A percentile compares a stretch with the other conserved stretches of the same genome.
phyloP scores from a whole-genome alignment of 805 yeast species.

The Suhomyces canberraensis region DNA sequence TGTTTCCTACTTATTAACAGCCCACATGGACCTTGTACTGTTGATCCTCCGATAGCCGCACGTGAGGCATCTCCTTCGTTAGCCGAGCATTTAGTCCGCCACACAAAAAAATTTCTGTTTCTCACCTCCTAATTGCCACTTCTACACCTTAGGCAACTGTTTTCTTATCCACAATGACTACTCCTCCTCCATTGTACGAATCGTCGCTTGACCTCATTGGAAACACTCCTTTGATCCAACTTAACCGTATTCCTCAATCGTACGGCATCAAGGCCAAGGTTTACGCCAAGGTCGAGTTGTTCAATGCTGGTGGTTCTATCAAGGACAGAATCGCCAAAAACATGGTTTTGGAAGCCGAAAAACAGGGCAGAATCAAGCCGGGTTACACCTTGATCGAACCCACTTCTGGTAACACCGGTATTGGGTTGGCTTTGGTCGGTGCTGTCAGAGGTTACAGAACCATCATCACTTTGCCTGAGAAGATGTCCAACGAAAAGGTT shows the following conservation, averaged over 20 bases:
- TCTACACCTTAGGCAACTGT: not conserved
- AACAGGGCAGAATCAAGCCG: slow-evolving; percentile 74
- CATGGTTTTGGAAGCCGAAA: slow-evolving; percentile 85
- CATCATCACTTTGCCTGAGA: slow-evolving; percentile 84
- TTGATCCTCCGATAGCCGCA: no score
- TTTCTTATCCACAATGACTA: slow-evolving; percentile 4
- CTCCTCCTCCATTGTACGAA: slow-evolving; percentile 41
- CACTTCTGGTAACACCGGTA: slow-evolving; percentile 89
- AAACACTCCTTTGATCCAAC: slow-evolving; percentile 74
- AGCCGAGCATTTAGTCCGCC: slow-evolving; percentile 1
- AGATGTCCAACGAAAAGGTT: slow-evolving; percentile 89
- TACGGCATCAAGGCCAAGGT: slow-evolving; percentile 69
- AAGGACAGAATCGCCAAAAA: slow-evolving; percentile 85
- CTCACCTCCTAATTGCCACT: not conserved
- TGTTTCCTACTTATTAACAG: no score
- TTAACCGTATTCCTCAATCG: slow-evolving; percentile 74
- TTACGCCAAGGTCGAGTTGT: slow-evolving; percentile 74
- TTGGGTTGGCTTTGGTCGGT: slow-evolving; percentile 82
- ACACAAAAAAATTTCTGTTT: slow-evolving; percentile 2
- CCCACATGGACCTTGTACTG: no score
- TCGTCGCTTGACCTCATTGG: slow-evolving; percentile 76
- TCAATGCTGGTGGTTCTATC: slow-evolving; percentile 88
- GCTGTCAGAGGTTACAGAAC: slow-evolving; percentile 86
- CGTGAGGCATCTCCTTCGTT: not conserved
- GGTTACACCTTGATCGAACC: slow-evolving; percentile 85